Evolutionary conservation across 2,329 filamentous ascomycete species (phyloP).

Genomic region (Phialophora tarda): DNA sequence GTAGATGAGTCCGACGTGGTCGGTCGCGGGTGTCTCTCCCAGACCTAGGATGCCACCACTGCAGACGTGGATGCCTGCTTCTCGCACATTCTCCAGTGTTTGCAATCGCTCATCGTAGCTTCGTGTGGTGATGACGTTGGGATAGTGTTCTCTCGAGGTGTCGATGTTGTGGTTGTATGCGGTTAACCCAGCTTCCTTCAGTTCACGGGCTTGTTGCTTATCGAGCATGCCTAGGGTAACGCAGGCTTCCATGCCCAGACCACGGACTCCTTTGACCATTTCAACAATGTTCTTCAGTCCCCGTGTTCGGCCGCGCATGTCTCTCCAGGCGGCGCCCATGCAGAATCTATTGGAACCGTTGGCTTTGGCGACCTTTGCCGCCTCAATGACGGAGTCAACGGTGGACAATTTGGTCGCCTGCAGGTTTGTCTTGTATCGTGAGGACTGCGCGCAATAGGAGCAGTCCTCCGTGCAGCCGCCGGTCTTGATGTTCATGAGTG

Average conservation of each 20-base stretch:
- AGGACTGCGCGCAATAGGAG: constrained; percentile 89
- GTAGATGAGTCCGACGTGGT: constrained; percentile 82
- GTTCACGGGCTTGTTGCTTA: constrained; percentile 75
- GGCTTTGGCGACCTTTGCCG: constrained; percentile 75
- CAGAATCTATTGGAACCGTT: constrained; percentile 92
- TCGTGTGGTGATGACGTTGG: constrained; percentile 81
- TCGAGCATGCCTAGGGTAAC: constrained; percentile 97
- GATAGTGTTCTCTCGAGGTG: constrained; percentile 84
- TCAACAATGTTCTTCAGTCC: constrained; percentile 80
- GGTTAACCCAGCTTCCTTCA: constrained; percentile 82
- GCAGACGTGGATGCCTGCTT: constrained; percentile 88
- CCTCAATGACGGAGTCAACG: constrained; percentile 79
- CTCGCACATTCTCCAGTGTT: constrained; percentile 78
- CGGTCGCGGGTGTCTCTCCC: constrained; percentile 72
- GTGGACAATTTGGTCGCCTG: constrained; percentile 75
- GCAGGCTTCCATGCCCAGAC: constrained; percentile 85
- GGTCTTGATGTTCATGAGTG: constrained; percentile 95
- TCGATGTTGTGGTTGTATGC: constrained; percentile 96
- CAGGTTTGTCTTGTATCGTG: constrained; percentile 76
- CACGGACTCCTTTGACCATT: constrained; percentile 82
- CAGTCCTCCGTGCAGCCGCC: constrained; percentile 92
- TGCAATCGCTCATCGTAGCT: constrained; percentile 84
- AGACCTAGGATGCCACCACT: constrained; percentile 86
- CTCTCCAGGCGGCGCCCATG: constrained; percentile 92
- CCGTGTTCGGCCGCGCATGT: constrained; percentile 89